Evolutionary conservation across 192 early-diverging fungal species (phyloP), one percentile per base, ranked within the genome.

Genomic region (Coemansia sp.): DNA sequence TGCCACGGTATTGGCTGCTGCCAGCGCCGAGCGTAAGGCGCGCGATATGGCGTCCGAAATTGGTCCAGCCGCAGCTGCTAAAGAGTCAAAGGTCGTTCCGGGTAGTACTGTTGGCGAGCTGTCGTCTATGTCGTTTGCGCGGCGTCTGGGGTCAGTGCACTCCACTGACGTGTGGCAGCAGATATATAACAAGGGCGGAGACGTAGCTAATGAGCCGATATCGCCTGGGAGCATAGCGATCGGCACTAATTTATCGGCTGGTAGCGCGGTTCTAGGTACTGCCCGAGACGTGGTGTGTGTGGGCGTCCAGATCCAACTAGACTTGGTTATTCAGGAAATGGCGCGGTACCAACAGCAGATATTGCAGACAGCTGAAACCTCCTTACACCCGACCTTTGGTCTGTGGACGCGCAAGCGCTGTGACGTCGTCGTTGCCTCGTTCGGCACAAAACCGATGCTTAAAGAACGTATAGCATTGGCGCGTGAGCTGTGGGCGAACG

Each of bases 251-350:
- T 59, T 75, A 38, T 80, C 84, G 16, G 69, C 53, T 2, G 75
- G 73, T 24, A 80, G 72, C 50, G 73, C 76, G 8, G 76, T 68
- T 3, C 62, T 75, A 15, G 72, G 78, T 37, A 74, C 71, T 1
- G 78, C 71, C 2, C 70, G 69, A 16, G 78, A 72, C 45, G 83
- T 84, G 8, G 83, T 78, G 20, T 92, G 87, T 29, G 87, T 94
- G 45, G 95, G 95, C 10, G 90, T 92, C 40, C 92, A 94, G 73
- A 92, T 95, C 71, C 90, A 90, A 40, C 74, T 91, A 53, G 88
- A 90, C 71, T 87, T 89, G 69, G 80, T 91, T 29, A 85, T 92
- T 32, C 76, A 74, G 13, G 84, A 87, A 37, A 84, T 91, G 44
- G 88, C 86, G 30, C 69, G 80, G 49, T 88, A 91, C 67, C 86